Conservation (phyloP, 2,329 filamentous ascomycete species). For the Trichoderma brevicompactum region DNA sequence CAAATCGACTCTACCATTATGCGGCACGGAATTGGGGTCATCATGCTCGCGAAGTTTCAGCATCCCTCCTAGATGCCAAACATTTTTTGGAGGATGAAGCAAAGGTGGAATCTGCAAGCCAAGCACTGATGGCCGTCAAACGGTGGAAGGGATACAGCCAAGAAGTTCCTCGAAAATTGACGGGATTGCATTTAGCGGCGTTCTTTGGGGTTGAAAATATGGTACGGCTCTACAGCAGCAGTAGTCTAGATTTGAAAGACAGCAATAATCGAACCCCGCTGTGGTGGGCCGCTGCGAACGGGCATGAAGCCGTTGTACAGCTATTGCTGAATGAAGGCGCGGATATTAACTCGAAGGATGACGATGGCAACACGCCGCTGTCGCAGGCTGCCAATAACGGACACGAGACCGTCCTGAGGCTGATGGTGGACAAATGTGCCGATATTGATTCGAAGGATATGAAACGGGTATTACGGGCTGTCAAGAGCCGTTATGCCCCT, state of each 20-base stretch:
- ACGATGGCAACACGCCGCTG: no score
- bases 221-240: no score
- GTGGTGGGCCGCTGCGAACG: neutral
- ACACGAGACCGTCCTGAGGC: no score
- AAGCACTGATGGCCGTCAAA: neutral
- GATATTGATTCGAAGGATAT: no score
- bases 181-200: neutral
- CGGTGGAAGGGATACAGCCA: neutral
- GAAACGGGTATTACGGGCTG: no score
- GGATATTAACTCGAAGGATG: neutral
- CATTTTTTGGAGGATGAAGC: neutral
- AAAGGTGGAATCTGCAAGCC: neutral
- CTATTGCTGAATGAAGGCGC: neutral
- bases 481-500: no score
- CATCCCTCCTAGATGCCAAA: neutral
- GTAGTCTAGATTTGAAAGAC: neutral
- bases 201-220: neutral
- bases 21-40: neutral
- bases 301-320: neutral
- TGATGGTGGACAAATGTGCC: no score
- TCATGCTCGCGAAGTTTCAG: neutral
- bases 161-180: neutral
- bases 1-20: neutral
- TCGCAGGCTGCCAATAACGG: no score
- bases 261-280: accelerated